Percentiles rank a stretch among this genome's conserved stretches.
Evolutionary conservation across 306 rosid genomes (phyloP).

Genomic region (Ormosia semicastrata): DNA sequence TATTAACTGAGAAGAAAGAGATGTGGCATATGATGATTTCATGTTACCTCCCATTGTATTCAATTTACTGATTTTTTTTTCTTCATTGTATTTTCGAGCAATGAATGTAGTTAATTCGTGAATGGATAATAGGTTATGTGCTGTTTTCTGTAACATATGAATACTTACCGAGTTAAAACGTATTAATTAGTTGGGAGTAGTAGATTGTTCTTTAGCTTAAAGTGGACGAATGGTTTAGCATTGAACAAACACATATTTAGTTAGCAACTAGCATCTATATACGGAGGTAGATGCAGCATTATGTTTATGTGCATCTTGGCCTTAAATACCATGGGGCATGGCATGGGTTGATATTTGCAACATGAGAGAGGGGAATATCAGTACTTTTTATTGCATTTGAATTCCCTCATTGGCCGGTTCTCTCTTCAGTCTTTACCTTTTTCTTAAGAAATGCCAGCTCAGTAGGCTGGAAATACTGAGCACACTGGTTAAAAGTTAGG

Average conservation of each 20-base stretch:
- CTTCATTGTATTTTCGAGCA: background rate
- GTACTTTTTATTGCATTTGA: background rate
- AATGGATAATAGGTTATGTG: background rate
- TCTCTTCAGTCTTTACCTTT: background rate
- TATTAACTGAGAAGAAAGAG: too few species aligned
- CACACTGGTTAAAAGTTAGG: background rate
- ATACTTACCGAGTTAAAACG: background rate
- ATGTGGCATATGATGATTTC: too few species aligned
- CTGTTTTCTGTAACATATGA: background rate
- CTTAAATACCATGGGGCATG: background rate
- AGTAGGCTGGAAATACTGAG: background rate
- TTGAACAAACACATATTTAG: background rate
- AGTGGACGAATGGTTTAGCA: background rate
- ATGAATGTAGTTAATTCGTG: background rate
- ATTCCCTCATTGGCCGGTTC: slow-evolving; percentile 13
- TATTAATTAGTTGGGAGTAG: background rate
- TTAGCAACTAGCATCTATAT: background rate
- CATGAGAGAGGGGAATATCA: background rate
- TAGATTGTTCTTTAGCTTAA: background rate
- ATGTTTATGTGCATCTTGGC: background rate
- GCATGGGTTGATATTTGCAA: background rate
- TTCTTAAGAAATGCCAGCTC: background rate
- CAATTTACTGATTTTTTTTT: too few species aligned
- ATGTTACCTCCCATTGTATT: too few species aligned
- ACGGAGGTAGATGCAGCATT: background rate